These are phyloP conservation scores for Komagataella mondaviorum DNA, from an alignment of 805 yeast species.

Conservation along the genomic window DNA sequence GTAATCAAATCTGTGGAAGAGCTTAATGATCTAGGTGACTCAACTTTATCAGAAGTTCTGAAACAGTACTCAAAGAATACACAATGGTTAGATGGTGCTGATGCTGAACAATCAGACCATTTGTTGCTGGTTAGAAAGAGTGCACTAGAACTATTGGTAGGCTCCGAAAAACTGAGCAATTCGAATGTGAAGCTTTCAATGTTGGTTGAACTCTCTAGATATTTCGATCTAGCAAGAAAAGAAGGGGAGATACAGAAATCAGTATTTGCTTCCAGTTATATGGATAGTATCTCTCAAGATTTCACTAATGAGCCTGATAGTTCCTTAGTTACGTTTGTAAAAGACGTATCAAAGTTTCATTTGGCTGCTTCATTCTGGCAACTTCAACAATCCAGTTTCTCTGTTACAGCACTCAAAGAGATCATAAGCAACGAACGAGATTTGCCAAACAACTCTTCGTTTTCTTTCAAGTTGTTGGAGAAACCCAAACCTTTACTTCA, in stretches of 20 bases:
- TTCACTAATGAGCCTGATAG: background rate
- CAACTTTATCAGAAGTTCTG: background rate
- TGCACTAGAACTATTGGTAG: slow-evolving; percentile 18
- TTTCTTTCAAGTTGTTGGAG: slow-evolving; percentile 8
- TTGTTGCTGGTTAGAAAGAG: slow-evolving; percentile 28
- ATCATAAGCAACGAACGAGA: background rate
- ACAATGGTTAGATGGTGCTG: slow-evolving; percentile 23
- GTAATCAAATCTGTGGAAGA: slow-evolving; percentile 13
- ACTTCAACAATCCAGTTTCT: slow-evolving; percentile 37
- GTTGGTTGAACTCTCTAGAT: slow-evolving; percentile 25
- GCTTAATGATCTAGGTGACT: slow-evolving; percentile 6
- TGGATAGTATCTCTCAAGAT: slow-evolving; percentile 22
- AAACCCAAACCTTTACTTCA: slow-evolving; percentile 16
- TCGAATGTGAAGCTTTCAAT: slow-evolving; percentile 7
- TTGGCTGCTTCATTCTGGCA: slow-evolving; percentile 56
- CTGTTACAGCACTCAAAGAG: slow-evolving; percentile 39
- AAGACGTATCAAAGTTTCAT: slow-evolving; percentile 24
- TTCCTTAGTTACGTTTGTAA: slow-evolving; percentile 3
- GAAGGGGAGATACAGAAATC: slow-evolving; percentile 32
- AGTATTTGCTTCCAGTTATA: slow-evolving; percentile 31
- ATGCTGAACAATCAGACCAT: slow-evolving; percentile 25
- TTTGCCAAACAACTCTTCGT: background rate
- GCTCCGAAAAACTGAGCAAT: background rate
- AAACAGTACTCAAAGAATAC: slow-evolving; percentile 9
- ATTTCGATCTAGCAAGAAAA: slow-evolving; percentile 25